These are phyloP conservation scores for Neospora caninum DNA, from an alignment of 169 alveolate genomes.

Conservation along the genomic window DNA sequence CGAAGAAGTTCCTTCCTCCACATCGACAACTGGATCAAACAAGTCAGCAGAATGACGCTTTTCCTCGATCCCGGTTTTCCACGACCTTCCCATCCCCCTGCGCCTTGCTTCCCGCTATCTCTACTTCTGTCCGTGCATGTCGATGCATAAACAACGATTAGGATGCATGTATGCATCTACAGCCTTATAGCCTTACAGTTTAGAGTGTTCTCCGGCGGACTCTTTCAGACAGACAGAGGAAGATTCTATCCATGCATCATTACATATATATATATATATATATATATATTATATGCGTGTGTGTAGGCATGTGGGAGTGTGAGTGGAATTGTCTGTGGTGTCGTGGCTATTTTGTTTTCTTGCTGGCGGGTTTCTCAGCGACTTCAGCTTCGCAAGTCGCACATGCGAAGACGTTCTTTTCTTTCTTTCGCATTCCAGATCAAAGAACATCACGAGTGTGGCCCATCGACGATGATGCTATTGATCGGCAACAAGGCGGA, in stretches of 20 bases:
- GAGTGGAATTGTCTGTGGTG: not conserved
- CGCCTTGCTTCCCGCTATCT: not conserved
- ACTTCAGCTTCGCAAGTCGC: not conserved
- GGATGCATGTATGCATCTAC: too few relatives aligned
- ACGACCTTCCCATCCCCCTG: not conserved
- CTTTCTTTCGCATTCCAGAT: not conserved
- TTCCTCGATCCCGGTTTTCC: too few relatives aligned
- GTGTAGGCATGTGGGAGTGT: not conserved
- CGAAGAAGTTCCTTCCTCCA: constrained; percentile 41
- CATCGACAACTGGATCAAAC: constrained; percentile 1
- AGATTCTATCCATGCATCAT: not conserved
- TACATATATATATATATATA: not conserved
- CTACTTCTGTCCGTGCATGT: not conserved
- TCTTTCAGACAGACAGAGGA: too few relatives aligned
- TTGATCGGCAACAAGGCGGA: constrained; percentile 94
- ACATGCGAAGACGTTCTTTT: not conserved
- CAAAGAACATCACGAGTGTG: constrained; percentile 44
- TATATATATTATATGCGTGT: not conserved
- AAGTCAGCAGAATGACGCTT: not conserved
- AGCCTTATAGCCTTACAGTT: too few relatives aligned
- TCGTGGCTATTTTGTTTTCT: not conserved
- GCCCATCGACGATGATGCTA: constrained; percentile 80
- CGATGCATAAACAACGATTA: not conserved
- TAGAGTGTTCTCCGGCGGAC: too few relatives aligned
- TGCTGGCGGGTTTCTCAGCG: too few relatives aligned